Conservation (phyloP, 495 filamentous ascomycete genomes). For the Aspergillus carlsbadensis region DNA sequence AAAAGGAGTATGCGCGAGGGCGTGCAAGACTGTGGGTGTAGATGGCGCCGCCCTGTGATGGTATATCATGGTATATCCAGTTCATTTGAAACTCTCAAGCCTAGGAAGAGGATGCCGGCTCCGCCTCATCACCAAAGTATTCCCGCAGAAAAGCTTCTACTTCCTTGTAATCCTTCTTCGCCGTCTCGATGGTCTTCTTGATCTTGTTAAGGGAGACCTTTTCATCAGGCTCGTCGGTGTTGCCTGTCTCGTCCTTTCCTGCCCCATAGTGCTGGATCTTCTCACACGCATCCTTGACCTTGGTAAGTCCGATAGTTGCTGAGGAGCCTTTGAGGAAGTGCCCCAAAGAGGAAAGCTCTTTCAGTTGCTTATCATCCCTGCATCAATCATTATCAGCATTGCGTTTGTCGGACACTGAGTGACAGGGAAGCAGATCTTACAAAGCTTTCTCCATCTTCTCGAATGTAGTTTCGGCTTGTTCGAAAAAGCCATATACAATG, state of each 20-base stretch:
- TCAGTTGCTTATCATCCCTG: slow-evolving; percentile 65
- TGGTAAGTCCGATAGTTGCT: slow-evolving; percentile 87
- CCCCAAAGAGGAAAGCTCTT: slow-evolving; percentile 74
- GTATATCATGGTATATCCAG: slow-evolving; percentile 17
- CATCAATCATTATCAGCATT: slow-evolving; percentile 13
- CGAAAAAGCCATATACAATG: slow-evolving; percentile 90
- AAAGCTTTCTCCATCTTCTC: slow-evolving; percentile 75
- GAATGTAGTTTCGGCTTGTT: slow-evolving; percentile 86
- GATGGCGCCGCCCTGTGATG: background rate
- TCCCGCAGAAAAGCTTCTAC: slow-evolving; percentile 68
- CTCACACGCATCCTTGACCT: slow-evolving; percentile 91
- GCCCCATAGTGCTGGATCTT: slow-evolving; percentile 93
- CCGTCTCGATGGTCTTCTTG: slow-evolving; percentile 62
- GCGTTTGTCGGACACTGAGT: background rate
- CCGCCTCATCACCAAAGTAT: slow-evolving; percentile 58
- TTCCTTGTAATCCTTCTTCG: slow-evolving; percentile 75
- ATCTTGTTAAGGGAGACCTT: slow-evolving; percentile 66
- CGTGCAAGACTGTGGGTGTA: background rate
- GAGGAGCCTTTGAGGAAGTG: slow-evolving; percentile 99
- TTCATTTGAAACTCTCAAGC: slow-evolving; percentile 1
- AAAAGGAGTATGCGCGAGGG: slow-evolving; percentile 3
- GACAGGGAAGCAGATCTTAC: slow-evolving; percentile 54
- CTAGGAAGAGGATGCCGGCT: slow-evolving; percentile 19
- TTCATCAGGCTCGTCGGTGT: slow-evolving; percentile 57
- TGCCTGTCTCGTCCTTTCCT: slow-evolving; percentile 74